Conservation (phyloP, 257 asterid species). For the Striga asiatica region DNA sequence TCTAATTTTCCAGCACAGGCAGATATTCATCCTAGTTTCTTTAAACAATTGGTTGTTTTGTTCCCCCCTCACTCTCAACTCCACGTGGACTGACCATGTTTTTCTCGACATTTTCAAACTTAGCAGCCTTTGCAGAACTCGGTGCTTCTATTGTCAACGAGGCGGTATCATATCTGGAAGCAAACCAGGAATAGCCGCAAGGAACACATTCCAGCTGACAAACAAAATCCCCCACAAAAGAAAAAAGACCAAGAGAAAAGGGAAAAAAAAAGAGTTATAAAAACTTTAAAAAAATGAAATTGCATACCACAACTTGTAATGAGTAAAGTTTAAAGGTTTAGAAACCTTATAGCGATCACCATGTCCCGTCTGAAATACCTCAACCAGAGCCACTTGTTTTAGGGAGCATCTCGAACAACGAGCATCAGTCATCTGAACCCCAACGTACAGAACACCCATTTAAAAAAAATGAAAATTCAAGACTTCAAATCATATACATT, state of each 20-base stretch:
- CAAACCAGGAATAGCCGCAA: conserved; percentile 76
- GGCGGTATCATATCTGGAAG: conserved; percentile 72
- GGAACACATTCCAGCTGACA: conserved; percentile 65
- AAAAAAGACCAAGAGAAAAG: too few relatives aligned
- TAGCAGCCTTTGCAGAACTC: conserved; percentile 41
- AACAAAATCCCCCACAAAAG: too few relatives aligned
- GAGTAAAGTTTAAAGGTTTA: not conserved
- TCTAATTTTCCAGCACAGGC: conserved; percentile 39
- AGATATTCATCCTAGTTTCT: conserved; percentile 37
- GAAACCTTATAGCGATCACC: conserved; percentile 76
- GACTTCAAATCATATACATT: too few relatives aligned
- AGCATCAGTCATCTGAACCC: conserved; percentile 76
- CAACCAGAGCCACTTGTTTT: conserved; percentile 59
- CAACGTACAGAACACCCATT: too few relatives aligned
- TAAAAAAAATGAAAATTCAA: too few relatives aligned
- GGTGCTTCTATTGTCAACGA: conserved; percentile 55
- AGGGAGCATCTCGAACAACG: conserved; percentile 63
- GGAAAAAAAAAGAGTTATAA: too few relatives aligned
- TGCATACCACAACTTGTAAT: too few relatives aligned
- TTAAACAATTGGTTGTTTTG: too few relatives aligned
- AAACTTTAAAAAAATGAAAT: too few relatives aligned
- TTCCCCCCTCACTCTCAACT: conserved; percentile 23
- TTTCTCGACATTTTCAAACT: conserved; percentile 61
- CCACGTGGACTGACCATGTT: conserved; percentile 49
- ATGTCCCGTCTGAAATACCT: conserved; percentile 62